Percentiles rank a stretch among this genome's conserved stretches.
phyloP scores from a whole-genome alignment of 352 stramenopile species.

The Phytophthora ramorum region DNA sequence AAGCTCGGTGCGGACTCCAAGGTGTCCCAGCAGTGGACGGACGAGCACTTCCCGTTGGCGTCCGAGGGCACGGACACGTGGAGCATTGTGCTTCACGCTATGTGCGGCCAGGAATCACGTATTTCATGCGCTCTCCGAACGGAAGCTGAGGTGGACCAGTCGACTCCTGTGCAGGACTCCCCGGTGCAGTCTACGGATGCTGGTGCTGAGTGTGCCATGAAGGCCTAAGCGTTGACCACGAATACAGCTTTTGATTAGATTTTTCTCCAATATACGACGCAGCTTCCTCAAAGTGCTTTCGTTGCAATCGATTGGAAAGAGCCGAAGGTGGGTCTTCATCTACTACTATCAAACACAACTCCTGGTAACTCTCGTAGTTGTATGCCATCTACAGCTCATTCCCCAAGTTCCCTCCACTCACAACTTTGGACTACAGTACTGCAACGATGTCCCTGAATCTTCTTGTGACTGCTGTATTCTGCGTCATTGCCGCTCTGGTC shows the following conservation, averaged over 20 bases:
- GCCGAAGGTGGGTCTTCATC: not conserved
- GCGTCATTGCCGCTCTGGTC: not conserved
- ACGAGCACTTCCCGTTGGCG: conserved; percentile 51
- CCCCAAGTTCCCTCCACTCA: conserved; percentile 6
- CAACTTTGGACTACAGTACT: not conserved
- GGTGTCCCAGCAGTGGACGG: conserved; percentile 42
- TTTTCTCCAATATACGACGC: not conserved
- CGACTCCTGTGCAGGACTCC: conserved; percentile 6
- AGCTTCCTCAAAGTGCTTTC: conserved; percentile 7
- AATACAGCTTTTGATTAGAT: conserved; percentile 1
- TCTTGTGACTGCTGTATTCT: conserved; percentile 1
- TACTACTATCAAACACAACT: not conserved
- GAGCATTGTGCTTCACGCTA: conserved; percentile 74
- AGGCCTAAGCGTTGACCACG: conserved; percentile 5
- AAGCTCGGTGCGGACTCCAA: conserved; percentile 32
- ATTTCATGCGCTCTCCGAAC: conserved; percentile 51
- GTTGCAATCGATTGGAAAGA: conserved; percentile 18
- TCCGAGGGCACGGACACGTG: conserved; percentile 52
- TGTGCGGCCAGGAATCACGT: conserved; percentile 54
- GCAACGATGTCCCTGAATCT: conserved; percentile 11
- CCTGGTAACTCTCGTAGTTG: not conserved
- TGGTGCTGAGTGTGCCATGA: conserved; percentile 7
- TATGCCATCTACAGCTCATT: not conserved
- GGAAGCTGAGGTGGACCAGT: conserved; percentile 8
- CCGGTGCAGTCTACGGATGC: conserved; percentile 5